Evolutionary conservation across 2,329 filamentous ascomycete genomes (phyloP).

Genomic region (Sporothrix humicola): DNA sequence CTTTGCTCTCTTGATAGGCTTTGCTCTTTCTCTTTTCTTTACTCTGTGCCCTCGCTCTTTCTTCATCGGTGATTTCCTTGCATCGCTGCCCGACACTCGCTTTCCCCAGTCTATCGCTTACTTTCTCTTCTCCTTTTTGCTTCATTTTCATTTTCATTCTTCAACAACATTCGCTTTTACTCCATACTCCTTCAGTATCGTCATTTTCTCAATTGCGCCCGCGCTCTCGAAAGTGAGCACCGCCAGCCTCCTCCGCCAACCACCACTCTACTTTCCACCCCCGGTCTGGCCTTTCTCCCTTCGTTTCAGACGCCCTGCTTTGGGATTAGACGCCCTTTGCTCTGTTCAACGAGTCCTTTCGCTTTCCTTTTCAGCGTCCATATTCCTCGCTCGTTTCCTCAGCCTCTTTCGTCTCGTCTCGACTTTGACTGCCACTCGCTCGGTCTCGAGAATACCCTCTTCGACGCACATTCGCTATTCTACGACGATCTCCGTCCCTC

Average conservation of each 20-base stretch:
- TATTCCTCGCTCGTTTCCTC: constrained; percentile 11
- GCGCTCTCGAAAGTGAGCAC: constrained; percentile 1
- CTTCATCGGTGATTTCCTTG: constrained; percentile 1
- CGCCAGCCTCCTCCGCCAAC: constrained; percentile 24
- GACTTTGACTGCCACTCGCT: constrained; percentile 2
- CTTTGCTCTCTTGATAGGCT: neutral
- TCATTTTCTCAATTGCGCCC: neutral
- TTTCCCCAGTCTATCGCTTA: constrained; percentile 12
- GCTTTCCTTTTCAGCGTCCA: neutral
- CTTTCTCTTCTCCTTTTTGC: neutral
- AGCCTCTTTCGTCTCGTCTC: constrained; percentile 1
- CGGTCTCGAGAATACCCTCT: neutral
- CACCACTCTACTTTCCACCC: neutral
- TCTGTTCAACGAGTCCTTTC: no score
- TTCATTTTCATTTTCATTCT: neutral
- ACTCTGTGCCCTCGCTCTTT: neutral
- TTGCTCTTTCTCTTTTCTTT: constrained; percentile 11
- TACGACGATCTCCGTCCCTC: neutral
- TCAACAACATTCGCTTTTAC: neutral
- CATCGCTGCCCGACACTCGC: constrained; percentile 10
- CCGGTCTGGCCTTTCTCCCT: constrained; percentile 19
- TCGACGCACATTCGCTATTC: no score
- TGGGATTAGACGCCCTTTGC: constrained; percentile 26
- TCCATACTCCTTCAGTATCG: neutral
- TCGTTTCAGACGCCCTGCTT: constrained; percentile 30